These are phyloP conservation scores for Candida nitratophila DNA, from an alignment of 805 yeast species.

Conservation along the genomic window DNA sequence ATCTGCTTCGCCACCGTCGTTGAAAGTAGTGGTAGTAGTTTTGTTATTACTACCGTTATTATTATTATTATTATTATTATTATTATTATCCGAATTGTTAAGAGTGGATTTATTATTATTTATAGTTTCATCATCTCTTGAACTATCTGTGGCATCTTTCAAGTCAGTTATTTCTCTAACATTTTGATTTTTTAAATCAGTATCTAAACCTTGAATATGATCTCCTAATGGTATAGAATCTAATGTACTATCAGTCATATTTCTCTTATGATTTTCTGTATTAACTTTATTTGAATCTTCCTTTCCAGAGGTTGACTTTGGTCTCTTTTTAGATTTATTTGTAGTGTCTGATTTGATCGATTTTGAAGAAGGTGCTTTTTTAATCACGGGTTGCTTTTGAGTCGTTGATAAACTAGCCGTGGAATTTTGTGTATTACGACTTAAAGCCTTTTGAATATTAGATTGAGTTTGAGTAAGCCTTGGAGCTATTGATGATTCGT, in stretches of 20 bases:
- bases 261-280: neutral
- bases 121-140: constrained; percentile 27
- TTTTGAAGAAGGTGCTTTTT: neutral
- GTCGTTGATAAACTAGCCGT: neutral
- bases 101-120: constrained; percentile 2
- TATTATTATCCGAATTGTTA: constrained; percentile 1
- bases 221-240: neutral
- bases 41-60: constrained; percentile 13
- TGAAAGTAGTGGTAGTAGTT: too few species aligned
- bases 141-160: constrained; percentile 28
- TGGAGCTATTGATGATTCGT: constrained; percentile 18
- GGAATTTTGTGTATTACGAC: neutral
- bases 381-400: neutral
- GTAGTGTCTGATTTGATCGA: neutral
- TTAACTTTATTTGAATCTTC: constrained; percentile 1
- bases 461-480: constrained; percentile 26
- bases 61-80: constrained; percentile 29
- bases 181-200: constrained; percentile 9
- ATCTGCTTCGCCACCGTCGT: neutral
- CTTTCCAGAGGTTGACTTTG: neutral
- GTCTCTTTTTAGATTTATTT: neutral
- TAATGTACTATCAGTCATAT: constrained; percentile 3
- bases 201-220: neutral
- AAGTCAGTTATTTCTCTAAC: constrained; percentile 23
- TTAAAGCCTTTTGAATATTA: constrained; percentile 27